Base-by-base conservation (phyloP, 2,329 filamentous ascomycete genomes). In the Thielaviopsis euricoi region DNA sequence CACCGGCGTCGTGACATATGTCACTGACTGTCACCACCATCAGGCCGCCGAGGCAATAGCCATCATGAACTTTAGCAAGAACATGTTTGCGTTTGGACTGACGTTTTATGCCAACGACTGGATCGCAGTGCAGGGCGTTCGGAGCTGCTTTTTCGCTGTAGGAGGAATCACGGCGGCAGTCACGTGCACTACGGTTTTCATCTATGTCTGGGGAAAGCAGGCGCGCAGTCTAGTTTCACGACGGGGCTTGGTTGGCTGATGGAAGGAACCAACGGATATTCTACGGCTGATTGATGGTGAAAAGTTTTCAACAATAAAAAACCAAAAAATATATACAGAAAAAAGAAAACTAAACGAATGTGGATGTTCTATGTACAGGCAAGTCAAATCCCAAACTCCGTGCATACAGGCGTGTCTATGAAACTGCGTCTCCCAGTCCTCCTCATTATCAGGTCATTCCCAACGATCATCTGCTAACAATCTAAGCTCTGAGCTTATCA, bases 21-120 rank as follows among this genome's bases (percentile, higher is more conserved):
- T 71, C 2, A 66, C 67, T 43, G 70, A 72, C 64, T 70, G 69
- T 58, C 70, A 71, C 62, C 66, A 67, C 17, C 64, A 68, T 46
- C 67, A 69, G 53, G 68, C 69, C 1, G 67, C 67, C 15, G 69
- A 71, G 59, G 69, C 69, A 0, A 69, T 71, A 52, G 68, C 69
- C 0, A 64, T 65, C 19, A 70, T 72, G 67, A 71, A 69, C 59
- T 71, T 70, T 54, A 59, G 69, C 50, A 71, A 71, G 64, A 71
- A 70, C 57, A 57, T 71, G 52, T 70, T 71, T 54, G 66, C 69
- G 1, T 71, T 71, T 51, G 66, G 69, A 0, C 58, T 73, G 54
- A 69, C 69, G 1, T 71, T 72, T 56, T 72, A 71, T 56, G 63
- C 67, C 61, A 71, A 71, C 52, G 66, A 68, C 49, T 72, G 70